Evolutionary conservation across 2,329 filamentous ascomycete species (phyloP).

Genomic region (Alternaria sp.): DNA sequence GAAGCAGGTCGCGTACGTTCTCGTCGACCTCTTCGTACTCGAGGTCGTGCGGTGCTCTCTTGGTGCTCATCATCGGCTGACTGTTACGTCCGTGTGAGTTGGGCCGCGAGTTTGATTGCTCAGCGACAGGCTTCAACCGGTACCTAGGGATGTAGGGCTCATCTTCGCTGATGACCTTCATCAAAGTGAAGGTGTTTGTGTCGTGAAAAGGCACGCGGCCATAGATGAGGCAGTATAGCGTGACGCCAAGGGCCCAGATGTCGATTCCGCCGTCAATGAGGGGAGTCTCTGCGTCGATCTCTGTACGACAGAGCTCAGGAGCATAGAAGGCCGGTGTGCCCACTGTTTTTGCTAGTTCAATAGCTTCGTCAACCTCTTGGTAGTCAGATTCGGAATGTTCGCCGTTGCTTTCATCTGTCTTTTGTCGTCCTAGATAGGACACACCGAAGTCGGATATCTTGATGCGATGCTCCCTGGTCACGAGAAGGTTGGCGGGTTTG

Average conservation of each 20-base stretch:
- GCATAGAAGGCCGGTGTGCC: conserved; percentile 98
- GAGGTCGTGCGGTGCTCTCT: conserved; percentile 78
- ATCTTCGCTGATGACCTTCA: conserved; percentile 87
- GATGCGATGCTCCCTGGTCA: conserved; percentile 82
- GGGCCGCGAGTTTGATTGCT: conserved; percentile 56
- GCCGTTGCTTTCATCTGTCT: conserved; percentile 78
- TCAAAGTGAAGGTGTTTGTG: conserved; percentile 90
- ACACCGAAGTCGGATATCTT: conserved; percentile 99
- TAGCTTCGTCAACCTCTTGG: conserved; percentile 86
- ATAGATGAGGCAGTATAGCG: conserved; percentile 93
- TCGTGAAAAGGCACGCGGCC: conserved; percentile 93
- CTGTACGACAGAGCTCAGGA: conserved; percentile 92
- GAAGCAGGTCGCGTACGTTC: conserved; percentile 78
- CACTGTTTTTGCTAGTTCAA: conserved; percentile 97
- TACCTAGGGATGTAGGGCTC: conserved; percentile 88
- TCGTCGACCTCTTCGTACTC: conserved; percentile 87
- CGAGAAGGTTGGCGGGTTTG: conserved; percentile 80
- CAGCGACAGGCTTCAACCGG: conserved; percentile 76
- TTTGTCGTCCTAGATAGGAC: conserved; percentile 91
- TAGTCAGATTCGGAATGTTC: conserved; percentile 81
- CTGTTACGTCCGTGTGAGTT: conserved; percentile 58
- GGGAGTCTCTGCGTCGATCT: conserved; percentile 71
- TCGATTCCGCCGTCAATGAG: conserved; percentile 92
- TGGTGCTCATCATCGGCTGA: conserved; percentile 67
- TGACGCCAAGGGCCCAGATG: conserved; percentile 96